Conservation (phyloP, 805 yeast species). For the Pichia paraexigua region DNA sequence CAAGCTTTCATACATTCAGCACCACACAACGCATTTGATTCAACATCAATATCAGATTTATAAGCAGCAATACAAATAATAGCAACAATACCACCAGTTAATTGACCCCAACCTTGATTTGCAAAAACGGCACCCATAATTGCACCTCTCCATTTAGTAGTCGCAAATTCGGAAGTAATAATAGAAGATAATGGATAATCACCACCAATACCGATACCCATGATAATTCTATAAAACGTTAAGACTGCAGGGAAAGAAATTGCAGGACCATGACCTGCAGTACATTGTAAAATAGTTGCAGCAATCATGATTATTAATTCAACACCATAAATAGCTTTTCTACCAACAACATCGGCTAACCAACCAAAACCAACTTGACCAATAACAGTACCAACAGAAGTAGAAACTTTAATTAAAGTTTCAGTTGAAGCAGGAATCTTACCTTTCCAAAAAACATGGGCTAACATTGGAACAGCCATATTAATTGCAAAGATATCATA, state of each 20-base stretch:
- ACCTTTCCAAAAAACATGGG: slow-evolving; percentile 67
- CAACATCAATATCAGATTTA: slow-evolving; percentile 52
- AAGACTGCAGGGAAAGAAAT: slow-evolving; percentile 67
- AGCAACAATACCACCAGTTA: slow-evolving; percentile 79
- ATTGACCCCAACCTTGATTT: slow-evolving; percentile 96
- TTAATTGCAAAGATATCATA: slow-evolving; percentile 90
- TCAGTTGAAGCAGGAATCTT: slow-evolving; percentile 56
- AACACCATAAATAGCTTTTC: slow-evolving; percentile 80
- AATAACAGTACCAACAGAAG: slow-evolving; percentile 89
- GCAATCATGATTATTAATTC: slow-evolving; percentile 79
- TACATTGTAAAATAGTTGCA: slow-evolving; percentile 74
- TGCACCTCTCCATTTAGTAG: slow-evolving; percentile 97
- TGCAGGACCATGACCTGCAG: slow-evolving; percentile 63
- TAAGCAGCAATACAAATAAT: slow-evolving; percentile 69
- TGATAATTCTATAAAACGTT: slow-evolving; percentile 69
- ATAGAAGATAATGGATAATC: slow-evolving; percentile 93
- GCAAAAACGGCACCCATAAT: slow-evolving; percentile 95
- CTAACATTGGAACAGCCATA: slow-evolving; percentile 72
- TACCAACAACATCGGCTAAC: slow-evolving; percentile 73
- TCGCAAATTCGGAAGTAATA: slow-evolving; percentile 85
- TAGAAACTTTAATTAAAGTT: slow-evolving; percentile 77
- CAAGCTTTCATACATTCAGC: slow-evolving; percentile 64
- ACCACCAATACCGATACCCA: slow-evolving; percentile 98
- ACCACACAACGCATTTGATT: slow-evolving; percentile 52
- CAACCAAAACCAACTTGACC: slow-evolving; percentile 85